Evolutionary conservation across 257 asterid genomes (phyloP).

Genomic region (Agastache rugosa): DNA sequence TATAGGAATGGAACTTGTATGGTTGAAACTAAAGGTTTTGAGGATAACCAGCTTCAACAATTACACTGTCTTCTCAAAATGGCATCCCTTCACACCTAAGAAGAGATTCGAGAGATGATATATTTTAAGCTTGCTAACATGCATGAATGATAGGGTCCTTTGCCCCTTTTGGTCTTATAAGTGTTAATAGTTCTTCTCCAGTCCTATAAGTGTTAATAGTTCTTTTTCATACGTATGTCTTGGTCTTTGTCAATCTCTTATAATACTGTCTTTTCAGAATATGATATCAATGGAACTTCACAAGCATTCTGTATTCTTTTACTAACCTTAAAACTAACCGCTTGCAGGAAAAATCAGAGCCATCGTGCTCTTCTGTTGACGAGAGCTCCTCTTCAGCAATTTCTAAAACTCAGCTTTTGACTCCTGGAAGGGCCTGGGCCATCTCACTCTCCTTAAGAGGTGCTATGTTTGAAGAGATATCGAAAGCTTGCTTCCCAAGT

Average conservation of each 20-base stretch:
- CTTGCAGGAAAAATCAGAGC: slow-evolving; percentile 67
- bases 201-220: neutral
- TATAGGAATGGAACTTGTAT: neutral
- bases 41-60: neutral
- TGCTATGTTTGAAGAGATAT: slow-evolving; percentile 65
- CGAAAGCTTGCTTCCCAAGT: slow-evolving; percentile 66
- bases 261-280: neutral
- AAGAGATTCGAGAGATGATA: neutral
- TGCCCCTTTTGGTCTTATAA: slow-evolving; percentile 1
- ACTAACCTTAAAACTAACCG: slow-evolving; percentile 34
- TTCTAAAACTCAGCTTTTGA: slow-evolving; percentile 58
- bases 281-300: slow-evolving; percentile 20
- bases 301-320: slow-evolving; percentile 3
- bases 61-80: neutral
- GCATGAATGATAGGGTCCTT: slow-evolving; percentile 5
- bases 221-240: slow-evolving; percentile 7
- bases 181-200: neutral
- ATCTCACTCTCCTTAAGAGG: slow-evolving; percentile 78
- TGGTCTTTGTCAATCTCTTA: slow-evolving; percentile 5
- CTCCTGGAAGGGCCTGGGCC: slow-evolving; percentile 89
- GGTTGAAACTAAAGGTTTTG: neutral
- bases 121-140: neutral
- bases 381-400: slow-evolving; percentile 46
- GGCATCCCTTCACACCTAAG: neutral
- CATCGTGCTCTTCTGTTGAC: slow-evolving; percentile 53